Percentiles rank a stretch among this genome's conserved stretches.
Conservation (phyloP, 1,284 basidiomycete species). For the Fistulinella cinereoalba region DNA sequence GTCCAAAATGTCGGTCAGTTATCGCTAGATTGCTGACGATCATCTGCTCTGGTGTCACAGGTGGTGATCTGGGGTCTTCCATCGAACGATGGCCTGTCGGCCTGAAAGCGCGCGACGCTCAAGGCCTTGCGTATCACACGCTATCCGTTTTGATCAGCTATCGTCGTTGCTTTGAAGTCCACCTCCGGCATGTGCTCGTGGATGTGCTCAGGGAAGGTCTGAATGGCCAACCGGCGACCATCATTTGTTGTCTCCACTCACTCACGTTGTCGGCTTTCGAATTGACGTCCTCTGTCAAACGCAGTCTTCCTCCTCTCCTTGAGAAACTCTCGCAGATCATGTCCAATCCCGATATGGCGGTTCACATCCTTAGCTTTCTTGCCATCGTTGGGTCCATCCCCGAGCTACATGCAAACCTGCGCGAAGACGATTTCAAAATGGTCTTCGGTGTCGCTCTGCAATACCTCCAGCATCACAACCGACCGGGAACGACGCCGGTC, state of each 20-base stretch:
- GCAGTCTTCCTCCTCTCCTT: slow-evolving; percentile 78
- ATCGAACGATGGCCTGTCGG: slow-evolving; percentile 61
- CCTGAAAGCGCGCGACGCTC: slow-evolving; percentile 79
- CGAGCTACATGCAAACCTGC: slow-evolving; percentile 87
- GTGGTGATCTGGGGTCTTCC: slow-evolving; percentile 56
- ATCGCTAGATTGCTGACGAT: slow-evolving; percentile 65
- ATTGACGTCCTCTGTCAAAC: slow-evolving; percentile 80
- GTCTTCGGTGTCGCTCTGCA: slow-evolving; percentile 95
- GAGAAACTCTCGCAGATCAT: slow-evolving; percentile 93
- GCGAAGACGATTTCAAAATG: slow-evolving; percentile 88
- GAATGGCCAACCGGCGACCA: slow-evolving; percentile 74
- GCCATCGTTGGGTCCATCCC: slow-evolving; percentile 82
- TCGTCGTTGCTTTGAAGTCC: slow-evolving; percentile 72
- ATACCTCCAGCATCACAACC: slow-evolving; percentile 91
- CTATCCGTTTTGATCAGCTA: slow-evolving; percentile 91
- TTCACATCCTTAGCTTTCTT: slow-evolving; percentile 94
- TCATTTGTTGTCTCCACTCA: slow-evolving; percentile 91
- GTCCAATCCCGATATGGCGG: slow-evolving; percentile 90
- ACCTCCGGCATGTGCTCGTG: slow-evolving; percentile 72
- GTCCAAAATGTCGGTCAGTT: slow-evolving; percentile 69
- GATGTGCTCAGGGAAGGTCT: slow-evolving; percentile 84
- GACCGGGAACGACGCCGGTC: slow-evolving; percentile 56
- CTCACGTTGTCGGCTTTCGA: slow-evolving; percentile 90
- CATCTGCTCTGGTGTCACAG: slow-evolving; percentile 71
- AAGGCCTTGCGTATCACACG: slow-evolving; percentile 85